Evolutionary conservation across 1,284 basidiomycete species (phyloP), one percentile per base, ranked within the genome.

Genomic region (Fereydounia khargensis): DNA sequence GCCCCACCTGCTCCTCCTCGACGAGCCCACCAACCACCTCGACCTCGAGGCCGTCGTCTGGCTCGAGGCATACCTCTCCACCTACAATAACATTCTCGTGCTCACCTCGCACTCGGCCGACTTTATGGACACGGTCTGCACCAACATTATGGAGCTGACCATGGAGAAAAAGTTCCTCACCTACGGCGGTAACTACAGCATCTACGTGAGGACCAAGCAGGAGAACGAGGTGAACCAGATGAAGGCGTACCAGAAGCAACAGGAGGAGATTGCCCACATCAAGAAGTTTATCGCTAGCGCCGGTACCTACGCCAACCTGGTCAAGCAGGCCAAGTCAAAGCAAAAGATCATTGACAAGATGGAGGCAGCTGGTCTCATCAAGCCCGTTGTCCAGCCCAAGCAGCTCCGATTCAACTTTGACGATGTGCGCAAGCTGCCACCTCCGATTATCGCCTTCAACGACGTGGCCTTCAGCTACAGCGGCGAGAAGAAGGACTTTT

Each of bases 211-310:
- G 74, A 97, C 94, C 56, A 95, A 89, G 82, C 76, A 81, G 70
- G 94, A 98, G 83, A 97, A 97, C 81, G 94, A 97, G 81, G 86
- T 90, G 73, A 98, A 97, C 79, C 92, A 96, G 80, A 83, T 96
- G 91, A 97, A 97, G 83, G 94, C 94, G 33, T 98, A 97, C 80
- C 76, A 85, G 72, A 97, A 97, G 80, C 94, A 97, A 77, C 94
- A 98, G 78, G 94, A 97, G 46, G 94, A 97, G 78, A 97, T 97
- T 68, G 85, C 85, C 16, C 94, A 97, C 79, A 97, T 96, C 79
- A 96, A 95, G 80, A 94, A 89, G 60, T 79, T 96, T 82, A 97
- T 97, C 68, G 91, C 94, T 13, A 92, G 89, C 32, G 94, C 94
- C 33, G 94, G 94, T 85, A 97, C 94, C 35, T 97, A 97, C 76